Evolutionary conservation across 2,329 filamentous ascomycete species (phyloP), one percentile per base, ranked within the genome.

Genomic region (Elsinoe arachidis): DNA sequence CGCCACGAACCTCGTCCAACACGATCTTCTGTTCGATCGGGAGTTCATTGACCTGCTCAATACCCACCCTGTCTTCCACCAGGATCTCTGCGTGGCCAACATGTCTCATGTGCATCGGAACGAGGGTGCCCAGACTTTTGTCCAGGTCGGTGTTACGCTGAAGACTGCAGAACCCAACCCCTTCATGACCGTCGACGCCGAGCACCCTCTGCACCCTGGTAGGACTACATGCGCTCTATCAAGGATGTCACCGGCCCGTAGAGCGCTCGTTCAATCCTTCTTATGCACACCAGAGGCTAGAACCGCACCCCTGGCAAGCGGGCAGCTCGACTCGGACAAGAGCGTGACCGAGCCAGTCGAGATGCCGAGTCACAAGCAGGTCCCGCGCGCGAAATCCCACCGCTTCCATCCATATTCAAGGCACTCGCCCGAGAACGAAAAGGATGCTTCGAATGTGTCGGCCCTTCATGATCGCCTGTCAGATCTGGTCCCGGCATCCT

Each of bases 51-150:
- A n/a, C 19, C 34, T 53, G 7, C 19, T 53, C 4, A 53, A 53
- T 12, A 21, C 21, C 33, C 49, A 26, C 4, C 49, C 49, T 15
- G 33, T 53, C 14, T 53, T 53, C 38, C 49, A 53, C 17, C 49
- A 53, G 35, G 49, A 53, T 19, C 35, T 53, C 12, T 53, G 49
- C 19, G 49, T 53, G 2, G 49, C 49, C 10, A 53, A 39, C 19
- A 53, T 53, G 49, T 33, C 49, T 30, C 26, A 30, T 9, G 26
- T 30, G 26, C 26, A 30, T 7, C 5, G 26, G 7, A 30, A 30
- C 26, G 26, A 30, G 7, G 49, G 49, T 12, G 49, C 49, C 10
- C 49, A 53, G n/a, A 53, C 49, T 14, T 53, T 53, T n/a, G 38
- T 53, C 17, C 49, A 53, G n/a, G 49, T 53, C 17, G 49, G 49